Conservation (phyloP, 495 filamentous ascomycete genomes). For the Eremomyces bilateralis region DNA sequence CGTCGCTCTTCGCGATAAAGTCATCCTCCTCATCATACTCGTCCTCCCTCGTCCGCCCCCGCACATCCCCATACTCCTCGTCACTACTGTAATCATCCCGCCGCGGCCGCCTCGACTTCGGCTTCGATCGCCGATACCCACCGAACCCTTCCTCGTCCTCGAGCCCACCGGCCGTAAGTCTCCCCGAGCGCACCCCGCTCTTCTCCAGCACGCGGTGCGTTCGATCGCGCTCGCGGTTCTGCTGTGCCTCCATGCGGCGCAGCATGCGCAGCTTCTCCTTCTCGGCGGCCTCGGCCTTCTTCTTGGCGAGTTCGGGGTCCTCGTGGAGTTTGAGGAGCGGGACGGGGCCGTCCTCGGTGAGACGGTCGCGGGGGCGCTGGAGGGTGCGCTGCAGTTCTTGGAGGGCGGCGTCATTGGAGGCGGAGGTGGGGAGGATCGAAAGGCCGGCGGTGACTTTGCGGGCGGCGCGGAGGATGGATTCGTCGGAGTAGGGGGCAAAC, state of each 20-base stretch:
- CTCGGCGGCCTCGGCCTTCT: conserved; percentile 36
- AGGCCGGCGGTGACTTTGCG: conserved; percentile 65
- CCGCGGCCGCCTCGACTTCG: conserved; percentile 8
- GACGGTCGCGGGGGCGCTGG: conserved; percentile 26
- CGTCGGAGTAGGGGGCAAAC: conserved; percentile 45
- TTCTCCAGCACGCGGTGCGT: conserved; percentile 27
- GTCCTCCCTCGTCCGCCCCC: conserved; percentile 43
- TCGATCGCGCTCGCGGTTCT: conserved; percentile 39
- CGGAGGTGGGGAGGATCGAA: conserved; percentile 43
- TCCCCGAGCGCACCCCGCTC: conserved; percentile 21
- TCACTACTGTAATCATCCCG: conserved; percentile 20
- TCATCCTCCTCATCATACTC: conserved; percentile 46
- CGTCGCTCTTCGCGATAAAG: conserved; percentile 26
- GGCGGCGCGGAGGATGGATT: conserved; percentile 47
- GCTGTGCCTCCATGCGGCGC: conserved; percentile 12
- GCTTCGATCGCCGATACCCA: conserved; percentile 15
- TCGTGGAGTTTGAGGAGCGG: conserved; percentile 28
- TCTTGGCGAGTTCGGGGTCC: conserved; percentile 64
- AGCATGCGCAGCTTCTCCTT: conserved; percentile 13
- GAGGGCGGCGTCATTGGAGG: conserved; percentile 57
- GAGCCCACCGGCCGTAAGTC: conserved; percentile 47
- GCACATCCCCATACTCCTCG: conserved; percentile 34
- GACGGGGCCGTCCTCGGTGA: conserved; percentile 24
- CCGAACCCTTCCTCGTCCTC: conserved; percentile 45
- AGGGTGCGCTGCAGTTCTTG: conserved; percentile 49